These are phyloP conservation scores for Alternaria solani DNA, from an alignment of 2,329 filamentous ascomycete genomes.

Conservation along the genomic window DNA sequence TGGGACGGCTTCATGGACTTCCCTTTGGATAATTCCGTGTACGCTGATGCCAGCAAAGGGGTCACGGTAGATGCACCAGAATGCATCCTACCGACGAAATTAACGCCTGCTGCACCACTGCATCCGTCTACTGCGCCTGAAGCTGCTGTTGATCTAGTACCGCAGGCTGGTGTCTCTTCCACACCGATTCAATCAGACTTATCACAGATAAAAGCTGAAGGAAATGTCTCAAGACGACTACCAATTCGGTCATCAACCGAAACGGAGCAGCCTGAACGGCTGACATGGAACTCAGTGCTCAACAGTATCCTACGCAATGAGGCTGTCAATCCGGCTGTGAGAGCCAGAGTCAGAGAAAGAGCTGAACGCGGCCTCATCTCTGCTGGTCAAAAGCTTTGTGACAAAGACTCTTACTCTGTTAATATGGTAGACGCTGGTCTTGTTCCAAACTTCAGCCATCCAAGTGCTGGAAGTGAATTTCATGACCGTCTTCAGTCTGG, in stretches of 20 bases:
- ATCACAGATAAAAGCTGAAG: neutral
- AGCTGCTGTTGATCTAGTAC: neutral
- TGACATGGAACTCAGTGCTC: slow-evolving; percentile 23
- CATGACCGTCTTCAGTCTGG: slow-evolving; percentile 11
- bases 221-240: neutral
- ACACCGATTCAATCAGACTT: neutral
- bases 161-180: no score
- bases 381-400: neutral
- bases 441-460: slow-evolving; percentile 39
- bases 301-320: slow-evolving; percentile 16
- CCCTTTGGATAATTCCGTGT: neutral
- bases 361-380: neutral
- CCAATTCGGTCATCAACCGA: neutral
- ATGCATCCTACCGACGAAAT: neutral
- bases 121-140: neutral
- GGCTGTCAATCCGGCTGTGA: slow-evolving; percentile 10
- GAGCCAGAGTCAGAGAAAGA: slow-evolving; percentile 11
- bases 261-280: neutral
- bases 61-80: neutral
- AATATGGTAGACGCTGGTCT: slow-evolving; percentile 14
- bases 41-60: neutral
- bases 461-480: slow-evolving; percentile 21
- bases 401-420: neutral
- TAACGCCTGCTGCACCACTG: neutral
- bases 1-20: slow-evolving; percentile 19